Percentiles rank a stretch among this genome's conserved stretches.
Evolutionary conservation across 2,329 filamentous ascomycete species (phyloP).

Genomic region (Fusarium buxicola): DNA sequence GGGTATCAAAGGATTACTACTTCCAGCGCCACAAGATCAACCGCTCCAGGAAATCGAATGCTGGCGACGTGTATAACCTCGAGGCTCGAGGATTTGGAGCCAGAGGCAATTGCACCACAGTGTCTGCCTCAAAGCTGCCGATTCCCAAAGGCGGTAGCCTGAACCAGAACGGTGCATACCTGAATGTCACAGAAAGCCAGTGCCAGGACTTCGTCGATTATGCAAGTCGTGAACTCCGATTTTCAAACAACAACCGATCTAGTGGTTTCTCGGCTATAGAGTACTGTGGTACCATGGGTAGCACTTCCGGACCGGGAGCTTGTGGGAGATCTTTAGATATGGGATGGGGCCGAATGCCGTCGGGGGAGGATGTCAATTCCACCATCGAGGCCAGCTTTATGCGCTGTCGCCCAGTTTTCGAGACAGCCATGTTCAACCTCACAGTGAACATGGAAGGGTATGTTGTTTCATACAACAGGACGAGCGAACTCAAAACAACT

Average conservation of each 20-base stretch:
- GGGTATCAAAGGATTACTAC: slow-evolving; percentile 58
- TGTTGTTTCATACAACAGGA: slow-evolving; percentile 37
- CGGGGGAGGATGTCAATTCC: slow-evolving; percentile 10
- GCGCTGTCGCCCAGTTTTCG: slow-evolving; percentile 44
- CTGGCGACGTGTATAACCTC: slow-evolving; percentile 20
- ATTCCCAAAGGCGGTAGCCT: neutral
- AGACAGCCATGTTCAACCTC: slow-evolving; percentile 52
- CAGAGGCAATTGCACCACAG: slow-evolving; percentile 34
- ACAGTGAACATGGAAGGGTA: slow-evolving; percentile 44
- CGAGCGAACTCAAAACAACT: slow-evolving; percentile 11
- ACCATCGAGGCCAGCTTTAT: slow-evolving; percentile 38
- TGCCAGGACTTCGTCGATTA: no score
- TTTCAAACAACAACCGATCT: neutral
- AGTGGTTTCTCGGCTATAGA: slow-evolving; percentile 9
- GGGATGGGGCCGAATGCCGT: slow-evolving; percentile 39
- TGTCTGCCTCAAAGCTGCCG: slow-evolving; percentile 1
- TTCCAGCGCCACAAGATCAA: slow-evolving; percentile 59
- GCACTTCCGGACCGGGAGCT: neutral
- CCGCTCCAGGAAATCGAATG: rapidly evolving
- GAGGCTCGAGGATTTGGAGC: slow-evolving; percentile 47
- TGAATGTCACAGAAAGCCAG: no score
- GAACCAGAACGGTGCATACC: no score
- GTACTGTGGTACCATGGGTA: neutral
- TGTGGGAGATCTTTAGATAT: slow-evolving; percentile 35
- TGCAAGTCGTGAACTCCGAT: neutral